Conservation (phyloP, 2,329 filamentous ascomycete species). For the Endocalyx cinctus region DNA sequence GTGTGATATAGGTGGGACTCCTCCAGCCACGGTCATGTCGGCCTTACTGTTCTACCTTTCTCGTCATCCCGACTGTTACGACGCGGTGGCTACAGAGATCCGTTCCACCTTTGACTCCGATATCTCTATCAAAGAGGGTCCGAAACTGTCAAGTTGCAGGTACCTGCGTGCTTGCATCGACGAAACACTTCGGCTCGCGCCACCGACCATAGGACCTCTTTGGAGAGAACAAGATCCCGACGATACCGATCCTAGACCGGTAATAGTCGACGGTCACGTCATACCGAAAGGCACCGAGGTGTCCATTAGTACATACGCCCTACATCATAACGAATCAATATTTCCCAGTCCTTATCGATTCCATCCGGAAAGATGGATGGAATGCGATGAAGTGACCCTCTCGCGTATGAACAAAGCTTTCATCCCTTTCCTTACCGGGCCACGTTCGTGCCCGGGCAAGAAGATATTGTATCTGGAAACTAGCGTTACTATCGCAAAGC, state of each 20-base stretch:
- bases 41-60: constrained; percentile 2
- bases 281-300: constrained; percentile 4
- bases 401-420: constrained; percentile 5
- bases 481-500: neutral
- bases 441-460: constrained; percentile 2
- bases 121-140: neutral
- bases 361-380: constrained; percentile 6
- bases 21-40: constrained; percentile 1
- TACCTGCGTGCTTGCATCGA: neutral
- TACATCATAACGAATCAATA: constrained; percentile 5
- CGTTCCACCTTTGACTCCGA: constrained; percentile 1
- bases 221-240: neutral
- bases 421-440: constrained; percentile 3
- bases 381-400: neutral
- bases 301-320: constrained; percentile 1
- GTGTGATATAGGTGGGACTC: neutral
- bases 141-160: neutral
- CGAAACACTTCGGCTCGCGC: neutral
- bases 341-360: constrained; percentile 4
- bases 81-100: neutral
- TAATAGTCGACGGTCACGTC: constrained; percentile 5
- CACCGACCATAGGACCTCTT: neutral
- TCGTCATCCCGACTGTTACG: neutral
- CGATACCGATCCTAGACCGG: neutral
- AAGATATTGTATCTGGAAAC: constrained; percentile 2